phyloP scores from a whole-genome alignment of 164 flowering plant genomes.

The Kingdonia uniflora region DNA sequence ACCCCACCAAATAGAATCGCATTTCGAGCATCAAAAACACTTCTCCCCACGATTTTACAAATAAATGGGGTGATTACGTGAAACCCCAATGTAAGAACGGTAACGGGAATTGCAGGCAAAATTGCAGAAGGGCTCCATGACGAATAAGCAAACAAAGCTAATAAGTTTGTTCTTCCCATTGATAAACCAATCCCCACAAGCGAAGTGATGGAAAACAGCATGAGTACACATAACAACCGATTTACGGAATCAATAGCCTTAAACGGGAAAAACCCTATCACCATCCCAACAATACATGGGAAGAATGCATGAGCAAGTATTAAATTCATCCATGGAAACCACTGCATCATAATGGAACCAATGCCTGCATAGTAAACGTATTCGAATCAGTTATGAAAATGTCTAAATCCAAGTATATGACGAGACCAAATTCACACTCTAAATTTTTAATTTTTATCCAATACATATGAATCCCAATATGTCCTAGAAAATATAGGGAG shows the following conservation, averaged over 20 bases:
- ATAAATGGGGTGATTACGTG: conserved; percentile 68
- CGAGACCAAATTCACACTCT: too few relatives aligned
- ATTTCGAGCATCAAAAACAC: conserved; percentile 36
- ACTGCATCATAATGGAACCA: conserved; percentile 44
- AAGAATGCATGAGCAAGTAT: conserved; percentile 34
- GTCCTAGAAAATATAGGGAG: too few relatives aligned
- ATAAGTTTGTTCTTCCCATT: conserved; percentile 35
- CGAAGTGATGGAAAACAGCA: conserved; percentile 48
- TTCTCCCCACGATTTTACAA: conserved; percentile 48
- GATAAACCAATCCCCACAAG: conserved; percentile 47
- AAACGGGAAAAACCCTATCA: conserved; percentile 42
- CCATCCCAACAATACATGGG: conserved; percentile 30
- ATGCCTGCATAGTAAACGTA: conserved; percentile 29
- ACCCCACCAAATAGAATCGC: conserved; percentile 53
- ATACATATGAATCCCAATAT: too few relatives aligned
- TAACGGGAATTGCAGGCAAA: conserved; percentile 53
- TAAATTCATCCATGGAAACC: conserved; percentile 33
- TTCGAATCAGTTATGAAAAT: too few relatives aligned
- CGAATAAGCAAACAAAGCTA: conserved; percentile 32
- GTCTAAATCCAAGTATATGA: too few relatives aligned
- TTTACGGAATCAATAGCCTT: conserved; percentile 41
- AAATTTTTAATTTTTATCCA: too few relatives aligned
- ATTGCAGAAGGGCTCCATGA: conserved; percentile 41
- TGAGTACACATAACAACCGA: conserved; percentile 36
- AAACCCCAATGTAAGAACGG: conserved; percentile 64